Conservation (phyloP, 352 stramenopile genomes). For the Globisporangium perplexum region DNA sequence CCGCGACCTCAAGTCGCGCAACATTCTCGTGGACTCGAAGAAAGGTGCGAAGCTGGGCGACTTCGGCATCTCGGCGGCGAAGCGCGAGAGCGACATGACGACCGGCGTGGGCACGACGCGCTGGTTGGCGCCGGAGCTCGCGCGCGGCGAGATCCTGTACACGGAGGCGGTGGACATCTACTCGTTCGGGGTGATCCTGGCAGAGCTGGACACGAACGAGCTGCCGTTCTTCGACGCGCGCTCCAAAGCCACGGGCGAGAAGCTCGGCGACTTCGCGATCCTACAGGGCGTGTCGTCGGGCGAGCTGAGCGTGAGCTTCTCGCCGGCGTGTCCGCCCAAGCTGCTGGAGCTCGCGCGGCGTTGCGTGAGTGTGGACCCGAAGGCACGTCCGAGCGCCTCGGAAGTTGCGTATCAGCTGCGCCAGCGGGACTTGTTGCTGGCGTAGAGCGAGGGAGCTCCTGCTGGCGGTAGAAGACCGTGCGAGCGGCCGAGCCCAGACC, state of each 20-base stretch:
- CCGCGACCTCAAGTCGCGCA: constrained; percentile 68
- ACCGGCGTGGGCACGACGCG: constrained; percentile 51
- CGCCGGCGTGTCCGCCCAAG: constrained; percentile 33
- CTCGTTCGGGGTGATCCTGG: constrained; percentile 62
- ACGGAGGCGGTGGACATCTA: constrained; percentile 65
- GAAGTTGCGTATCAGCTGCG: constrained; percentile 61
- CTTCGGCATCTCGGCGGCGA: constrained; percentile 58
- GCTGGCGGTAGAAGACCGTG: too few relatives aligned
- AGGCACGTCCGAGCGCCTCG: constrained; percentile 40
- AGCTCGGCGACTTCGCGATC: constrained; percentile 54
- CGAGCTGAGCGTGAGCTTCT: constrained; percentile 31
- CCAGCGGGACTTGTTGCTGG: constrained; percentile 39
- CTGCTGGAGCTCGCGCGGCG: constrained; percentile 38
- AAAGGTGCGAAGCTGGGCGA: constrained; percentile 63
- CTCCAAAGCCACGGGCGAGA: constrained; percentile 18
- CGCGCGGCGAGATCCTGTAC: constrained; percentile 53
- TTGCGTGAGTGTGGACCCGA: constrained; percentile 48
- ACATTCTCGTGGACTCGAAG: constrained; percentile 55
- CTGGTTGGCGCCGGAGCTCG: constrained; percentile 61
- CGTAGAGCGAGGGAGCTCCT: too few relatives aligned
- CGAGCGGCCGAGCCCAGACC: too few relatives aligned
- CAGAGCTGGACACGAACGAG: constrained; percentile 62
- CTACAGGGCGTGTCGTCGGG: constrained; percentile 48
- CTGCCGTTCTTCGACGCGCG: constrained; percentile 51
- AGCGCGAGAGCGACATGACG: constrained; percentile 56